A percentile compares a stretch with the other conserved stretches of the same genome.
Conservation (phyloP, 495 filamentous ascomycete genomes). For the Copromyces sp. region DNA sequence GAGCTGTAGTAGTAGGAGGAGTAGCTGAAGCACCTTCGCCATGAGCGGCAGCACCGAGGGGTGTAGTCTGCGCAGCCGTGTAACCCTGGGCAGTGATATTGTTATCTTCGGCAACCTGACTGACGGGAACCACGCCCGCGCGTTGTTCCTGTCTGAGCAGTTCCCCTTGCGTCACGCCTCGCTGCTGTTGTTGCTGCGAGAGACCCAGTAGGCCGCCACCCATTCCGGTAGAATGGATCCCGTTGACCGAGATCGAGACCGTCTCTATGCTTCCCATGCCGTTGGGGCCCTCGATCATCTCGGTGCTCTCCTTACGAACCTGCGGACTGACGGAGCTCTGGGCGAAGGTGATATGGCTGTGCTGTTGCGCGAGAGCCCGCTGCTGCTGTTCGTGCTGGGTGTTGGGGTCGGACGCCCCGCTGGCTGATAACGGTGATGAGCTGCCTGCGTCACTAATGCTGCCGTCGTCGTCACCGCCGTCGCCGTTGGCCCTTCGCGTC, state of each 20-base stretch:
- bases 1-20: slow-evolving; percentile 2
- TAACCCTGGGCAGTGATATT: slow-evolving; percentile 10
- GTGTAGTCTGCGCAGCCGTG: slow-evolving; percentile 4
- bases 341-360: slow-evolving; percentile 7
- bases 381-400: slow-evolving; percentile 8
- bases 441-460: slow-evolving; percentile 12
- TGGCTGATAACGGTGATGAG: slow-evolving; percentile 16
- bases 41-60: slow-evolving; percentile 12
- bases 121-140: slow-evolving; percentile 52
- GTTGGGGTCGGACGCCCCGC: slow-evolving; percentile 2
- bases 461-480: slow-evolving; percentile 14
- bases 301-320: slow-evolving; percentile 55
- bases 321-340: slow-evolving; percentile 21
- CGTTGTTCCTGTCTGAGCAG: slow-evolving; percentile 69
- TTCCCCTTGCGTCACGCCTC: slow-evolving; percentile 65
- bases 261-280: slow-evolving; percentile 63
- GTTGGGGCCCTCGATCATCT: slow-evolving; percentile 62
- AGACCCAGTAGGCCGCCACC: slow-evolving; percentile 14
- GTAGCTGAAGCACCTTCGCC: slow-evolving; percentile 10
- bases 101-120: slow-evolving; percentile 30
- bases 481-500: slow-evolving; percentile 19
- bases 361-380: background rate
- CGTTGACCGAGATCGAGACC: slow-evolving; percentile 57
- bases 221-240: slow-evolving; percentile 37
- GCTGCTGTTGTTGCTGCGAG: slow-evolving; percentile 9